A percentile compares a stretch with the other conserved stretches of the same genome.
These are phyloP conservation scores for Dendrobium catenatum DNA, from an alignment of 106 monocot species.

Conservation along the genomic window DNA sequence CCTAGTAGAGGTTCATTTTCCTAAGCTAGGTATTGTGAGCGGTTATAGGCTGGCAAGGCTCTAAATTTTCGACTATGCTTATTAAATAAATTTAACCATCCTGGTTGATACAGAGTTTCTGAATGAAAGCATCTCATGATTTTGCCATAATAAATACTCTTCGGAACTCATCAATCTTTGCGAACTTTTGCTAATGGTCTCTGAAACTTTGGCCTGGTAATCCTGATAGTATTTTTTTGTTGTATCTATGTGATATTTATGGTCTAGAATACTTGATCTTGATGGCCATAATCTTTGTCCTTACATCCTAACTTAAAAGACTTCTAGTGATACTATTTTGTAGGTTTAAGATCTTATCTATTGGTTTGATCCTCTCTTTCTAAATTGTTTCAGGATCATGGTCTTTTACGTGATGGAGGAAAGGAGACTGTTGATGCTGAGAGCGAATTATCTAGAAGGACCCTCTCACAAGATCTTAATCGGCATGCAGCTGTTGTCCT, in stretches of 20 bases:
- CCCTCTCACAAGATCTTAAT: conserved; percentile 85
- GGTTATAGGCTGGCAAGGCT: neutral
- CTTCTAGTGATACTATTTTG: neutral
- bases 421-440: conserved; percentile 68
- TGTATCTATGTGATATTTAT: neutral
- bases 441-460: conserved; percentile 60
- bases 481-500: conserved; percentile 96
- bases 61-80: neutral
- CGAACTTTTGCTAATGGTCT: neutral
- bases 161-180: neutral
- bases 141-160: neutral
- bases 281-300: neutral
- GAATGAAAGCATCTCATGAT: neutral
- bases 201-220: neutral
- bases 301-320: neutral
- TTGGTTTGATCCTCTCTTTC: neutral
- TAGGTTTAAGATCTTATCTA: neutral
- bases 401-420: conserved; percentile 74
- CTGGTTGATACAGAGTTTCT: neutral
- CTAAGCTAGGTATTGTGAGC: neutral
- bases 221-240: neutral
- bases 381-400: conserved; percentile 61
- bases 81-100: neutral
- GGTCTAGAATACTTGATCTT: neutral
- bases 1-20: neutral